Evolutionary conservation across 306 rosid species (phyloP), one percentile per base, ranked within the genome.

Genomic region (Citrullus amarus): DNA sequence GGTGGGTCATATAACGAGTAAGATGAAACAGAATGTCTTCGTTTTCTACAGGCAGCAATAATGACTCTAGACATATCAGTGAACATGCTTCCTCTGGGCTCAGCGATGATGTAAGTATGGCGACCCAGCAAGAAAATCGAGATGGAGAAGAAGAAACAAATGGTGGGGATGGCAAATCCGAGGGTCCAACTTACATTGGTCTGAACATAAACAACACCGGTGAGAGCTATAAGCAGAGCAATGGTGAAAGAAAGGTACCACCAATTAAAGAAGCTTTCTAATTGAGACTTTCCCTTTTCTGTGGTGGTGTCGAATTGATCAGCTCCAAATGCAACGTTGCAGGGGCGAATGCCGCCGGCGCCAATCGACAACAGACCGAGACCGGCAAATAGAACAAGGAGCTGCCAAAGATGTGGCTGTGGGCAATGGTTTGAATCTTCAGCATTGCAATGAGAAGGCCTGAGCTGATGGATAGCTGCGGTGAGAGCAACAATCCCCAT

Each of bases 241-340:
- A 88, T n/a, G 46, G 92, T 90, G 78, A 93, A 90, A 53, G 87
- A 73, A 85, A 93, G 87, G 82, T 93, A 93, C 98, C 98, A 91
- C 96, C 96, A 90, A 50, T 91, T 90, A 85, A 89, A 93, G 85
- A 93, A 93, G 80, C 96, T 89, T 82, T 87, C 87, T 1, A 93
- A 75, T 80, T 89, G 93, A 20, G 70, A 81, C 69, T 56, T 92
- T 1, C 98, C 98, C 76, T 87, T 87, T 10, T 81, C 81, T n/a
- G 92, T 94, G 2, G 20, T 84, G 16, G 89, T 75, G 79, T 94
- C 92, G 58, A 92, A 93, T 56, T 93, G 97, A 68, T 93, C 94
- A 8, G 92, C 98, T 30, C 97, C 97, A 34, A 91, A 90, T 6
- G 96, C 93, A 25, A 93, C 88, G 83, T 90, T 93, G 87, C 97